Conservation (phyloP, 2,329 filamentous ascomycete species). For the Anisogramma anomala region DNA sequence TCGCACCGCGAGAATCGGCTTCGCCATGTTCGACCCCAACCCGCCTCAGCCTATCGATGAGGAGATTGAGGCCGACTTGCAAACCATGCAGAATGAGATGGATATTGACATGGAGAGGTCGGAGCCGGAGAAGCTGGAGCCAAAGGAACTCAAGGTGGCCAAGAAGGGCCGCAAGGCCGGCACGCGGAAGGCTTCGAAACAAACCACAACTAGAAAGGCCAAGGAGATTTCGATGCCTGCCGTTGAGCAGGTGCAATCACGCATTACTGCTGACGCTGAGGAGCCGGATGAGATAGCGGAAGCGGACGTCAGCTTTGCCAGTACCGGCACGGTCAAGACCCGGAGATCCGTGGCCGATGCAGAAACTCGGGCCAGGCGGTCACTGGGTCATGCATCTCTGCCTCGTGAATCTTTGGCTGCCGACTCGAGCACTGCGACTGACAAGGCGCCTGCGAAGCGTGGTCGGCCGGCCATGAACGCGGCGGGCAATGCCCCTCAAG, state of each 20-base stretch:
- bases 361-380: too few relatives aligned
- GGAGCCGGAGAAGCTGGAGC: background rate
- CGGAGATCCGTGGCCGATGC: too few relatives aligned
- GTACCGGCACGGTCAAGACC: slow-evolving; percentile 32
- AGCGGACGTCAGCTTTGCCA: slow-evolving; percentile 29
- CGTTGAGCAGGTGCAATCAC: slow-evolving; percentile 17
- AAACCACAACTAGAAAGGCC: slow-evolving; percentile 31
- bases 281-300: slow-evolving; percentile 22
- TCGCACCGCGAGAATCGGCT: slow-evolving; percentile 24
- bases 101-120: slow-evolving; percentile 24
- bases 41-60: slow-evolving; percentile 35
- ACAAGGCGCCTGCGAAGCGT: slow-evolving; percentile 10
- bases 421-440: slow-evolving; percentile 1
- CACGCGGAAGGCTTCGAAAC: slow-evolving; percentile 41
- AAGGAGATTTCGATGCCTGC: slow-evolving; percentile 21
- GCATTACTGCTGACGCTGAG: slow-evolving; percentile 11
- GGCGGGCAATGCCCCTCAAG: background rate
- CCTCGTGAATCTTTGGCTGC: slow-evolving; percentile 2
- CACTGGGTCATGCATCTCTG: slow-evolving; percentile 1
- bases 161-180: slow-evolving; percentile 45
- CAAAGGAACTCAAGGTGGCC: slow-evolving; percentile 32
- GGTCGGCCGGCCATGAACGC: slow-evolving; percentile 6
- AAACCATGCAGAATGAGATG: slow-evolving; percentile 38
- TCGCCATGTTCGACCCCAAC: slow-evolving; percentile 42
- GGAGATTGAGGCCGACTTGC: slow-evolving; percentile 39